Conservation (phyloP, 176 grass and related monocot species). For the Rhynchospora pubera region DNA sequence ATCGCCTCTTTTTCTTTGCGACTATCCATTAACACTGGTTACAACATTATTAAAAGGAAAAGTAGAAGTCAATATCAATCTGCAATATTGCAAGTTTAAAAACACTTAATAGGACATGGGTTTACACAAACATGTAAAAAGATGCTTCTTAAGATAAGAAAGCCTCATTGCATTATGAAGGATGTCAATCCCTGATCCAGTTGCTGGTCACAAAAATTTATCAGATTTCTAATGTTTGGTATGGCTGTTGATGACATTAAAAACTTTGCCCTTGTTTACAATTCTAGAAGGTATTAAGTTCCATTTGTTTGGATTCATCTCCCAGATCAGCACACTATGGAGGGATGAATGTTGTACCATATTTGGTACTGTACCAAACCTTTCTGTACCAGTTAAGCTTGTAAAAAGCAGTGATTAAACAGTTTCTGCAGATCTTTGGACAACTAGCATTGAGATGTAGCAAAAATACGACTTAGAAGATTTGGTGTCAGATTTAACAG, state of each 20-base stretch:
- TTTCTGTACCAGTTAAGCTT: neutral
- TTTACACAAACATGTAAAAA: neutral
- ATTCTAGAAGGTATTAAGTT: too few relatives aligned
- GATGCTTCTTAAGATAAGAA: neutral
- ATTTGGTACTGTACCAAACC: neutral
- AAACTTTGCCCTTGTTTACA: neutral
- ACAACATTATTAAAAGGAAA: neutral
- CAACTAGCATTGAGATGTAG: neutral
- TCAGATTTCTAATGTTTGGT: too few relatives aligned
- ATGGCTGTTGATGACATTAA: neutral
- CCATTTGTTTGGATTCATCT: too few relatives aligned
- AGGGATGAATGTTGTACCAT: neutral
- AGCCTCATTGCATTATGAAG: neutral
- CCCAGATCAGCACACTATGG: too few relatives aligned
- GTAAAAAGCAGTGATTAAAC: neutral
- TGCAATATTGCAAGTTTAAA: neutral
- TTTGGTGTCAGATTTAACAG: neutral
- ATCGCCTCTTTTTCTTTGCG: constrained; percentile 87
- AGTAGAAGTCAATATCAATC: neutral
- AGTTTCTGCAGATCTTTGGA: neutral
- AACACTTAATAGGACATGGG: neutral
- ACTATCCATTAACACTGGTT: constrained; percentile 81
- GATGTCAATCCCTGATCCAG: neutral
- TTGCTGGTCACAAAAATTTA: too few relatives aligned
- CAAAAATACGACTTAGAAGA: neutral